Evolutionary conservation across 768 basidiomycete species (phyloP).

Genomic region (Leucogyrophana mollusca): DNA sequence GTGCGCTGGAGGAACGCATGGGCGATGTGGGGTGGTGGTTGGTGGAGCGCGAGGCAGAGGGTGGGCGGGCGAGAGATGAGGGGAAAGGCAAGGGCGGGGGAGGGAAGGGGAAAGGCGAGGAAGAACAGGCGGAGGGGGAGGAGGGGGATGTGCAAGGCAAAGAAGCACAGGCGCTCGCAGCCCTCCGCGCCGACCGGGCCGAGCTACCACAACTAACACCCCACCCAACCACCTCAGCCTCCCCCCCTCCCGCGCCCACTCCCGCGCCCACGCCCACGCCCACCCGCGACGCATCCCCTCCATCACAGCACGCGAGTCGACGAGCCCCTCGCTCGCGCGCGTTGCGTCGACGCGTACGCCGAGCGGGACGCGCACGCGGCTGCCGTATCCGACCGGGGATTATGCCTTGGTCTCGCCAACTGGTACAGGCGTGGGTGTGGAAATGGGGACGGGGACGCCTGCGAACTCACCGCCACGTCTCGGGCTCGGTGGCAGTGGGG

Average conservation of each 20-base stretch:
- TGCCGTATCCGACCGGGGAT: conserved; percentile 84
- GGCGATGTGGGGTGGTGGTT: conserved; percentile 89
- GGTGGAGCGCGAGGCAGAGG: conserved; percentile 77
- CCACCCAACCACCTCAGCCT: too few relatives aligned
- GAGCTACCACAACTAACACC: too few relatives aligned
- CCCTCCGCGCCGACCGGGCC: conserved; percentile 66
- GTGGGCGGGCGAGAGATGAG: conserved; percentile 39
- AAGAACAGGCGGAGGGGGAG: too few relatives aligned
- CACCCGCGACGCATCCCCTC: conserved; percentile 27
- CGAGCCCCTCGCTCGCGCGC: conserved; percentile 60
- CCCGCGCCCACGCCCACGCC: too few relatives aligned
- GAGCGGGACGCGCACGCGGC: conserved; percentile 46
- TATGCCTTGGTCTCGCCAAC: conserved; percentile 48
- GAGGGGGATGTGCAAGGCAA: neutral
- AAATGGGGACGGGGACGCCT: too few relatives aligned
- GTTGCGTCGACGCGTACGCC: conserved; percentile 32
- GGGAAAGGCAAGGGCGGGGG: conserved; percentile 16
- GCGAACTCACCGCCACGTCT: conserved; percentile 47
- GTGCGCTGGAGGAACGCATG: conserved; percentile 89
- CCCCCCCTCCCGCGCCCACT: too few relatives aligned
- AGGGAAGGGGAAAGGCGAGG: conserved; percentile 6
- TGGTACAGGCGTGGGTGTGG: too few relatives aligned
- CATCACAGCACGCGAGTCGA: conserved; percentile 57
- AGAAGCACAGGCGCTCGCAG: too few relatives aligned
- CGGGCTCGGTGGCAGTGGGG: conserved; percentile 30